Evolutionary conservation across 2,329 filamentous ascomycete genomes (phyloP).

Genomic region (Lasiodiplodia hormozganensis): DNA sequence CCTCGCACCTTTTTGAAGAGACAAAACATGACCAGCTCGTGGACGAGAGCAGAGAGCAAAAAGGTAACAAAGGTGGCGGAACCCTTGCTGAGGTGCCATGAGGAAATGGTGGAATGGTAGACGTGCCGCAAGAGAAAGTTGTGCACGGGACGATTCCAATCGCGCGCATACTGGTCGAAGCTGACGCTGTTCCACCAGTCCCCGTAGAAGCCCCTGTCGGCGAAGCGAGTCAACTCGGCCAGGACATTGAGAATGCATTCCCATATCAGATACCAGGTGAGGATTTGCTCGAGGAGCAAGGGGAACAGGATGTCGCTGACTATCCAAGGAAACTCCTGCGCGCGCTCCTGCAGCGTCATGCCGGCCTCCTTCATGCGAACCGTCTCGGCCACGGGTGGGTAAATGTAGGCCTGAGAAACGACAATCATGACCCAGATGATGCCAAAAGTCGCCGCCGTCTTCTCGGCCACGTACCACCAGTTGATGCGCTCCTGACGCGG

Average conservation of each 20-base stretch:
- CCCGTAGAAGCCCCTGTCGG: slow-evolving; percentile 73
- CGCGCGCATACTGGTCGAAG: slow-evolving; percentile 79
- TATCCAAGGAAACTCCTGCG: slow-evolving; percentile 75
- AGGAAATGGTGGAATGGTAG: slow-evolving; percentile 78
- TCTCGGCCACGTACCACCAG: slow-evolving; percentile 78
- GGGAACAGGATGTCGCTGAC: slow-evolving; percentile 79
- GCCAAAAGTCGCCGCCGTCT: slow-evolving; percentile 72
- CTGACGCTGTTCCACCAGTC: slow-evolving; percentile 62
- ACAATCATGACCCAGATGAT: slow-evolving; percentile 81
- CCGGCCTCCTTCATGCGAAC: slow-evolving; percentile 71
- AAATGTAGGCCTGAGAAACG: slow-evolving; percentile 77
- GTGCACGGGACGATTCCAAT: slow-evolving; percentile 84
- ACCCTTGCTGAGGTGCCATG: slow-evolving; percentile 72
- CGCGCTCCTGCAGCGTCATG: slow-evolving; percentile 65
- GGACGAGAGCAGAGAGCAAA: slow-evolving; percentile 72
- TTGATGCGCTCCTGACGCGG: slow-evolving; percentile 73
- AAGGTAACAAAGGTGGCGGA: slow-evolving; percentile 80
- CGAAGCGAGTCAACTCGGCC: slow-evolving; percentile 78
- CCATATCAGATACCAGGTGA: slow-evolving; percentile 85
- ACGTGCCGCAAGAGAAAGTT: slow-evolving; percentile 80
- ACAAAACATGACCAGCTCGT: slow-evolving; percentile 82
- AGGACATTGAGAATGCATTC: slow-evolving; percentile 71
- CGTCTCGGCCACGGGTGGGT: slow-evolving; percentile 73
- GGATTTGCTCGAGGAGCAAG: slow-evolving; percentile 78
- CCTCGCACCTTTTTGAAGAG: slow-evolving; percentile 79